Evolutionary conservation across 192 early-diverging fungal species (phyloP), one percentile per base, ranked within the genome.

Genomic region (Coemansia pectinata): DNA sequence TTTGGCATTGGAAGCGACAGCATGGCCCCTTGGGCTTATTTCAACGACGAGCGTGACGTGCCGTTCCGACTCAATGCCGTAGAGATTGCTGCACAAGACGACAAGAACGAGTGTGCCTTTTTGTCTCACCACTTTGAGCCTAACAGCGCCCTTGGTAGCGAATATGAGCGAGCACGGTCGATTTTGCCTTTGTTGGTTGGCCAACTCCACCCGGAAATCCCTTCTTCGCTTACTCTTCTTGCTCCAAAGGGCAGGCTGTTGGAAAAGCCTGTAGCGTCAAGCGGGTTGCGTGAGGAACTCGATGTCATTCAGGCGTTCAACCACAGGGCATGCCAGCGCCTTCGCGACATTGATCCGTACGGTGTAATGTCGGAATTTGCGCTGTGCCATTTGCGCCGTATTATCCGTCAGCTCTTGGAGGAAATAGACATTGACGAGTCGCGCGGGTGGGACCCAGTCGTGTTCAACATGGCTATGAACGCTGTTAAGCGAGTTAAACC

Each of bases 331-430:
- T 66, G 64, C 63, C 70, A 34, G 74, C 76, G 76, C 12, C 67
- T 80, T 41, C 9, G 53, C 33, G 62, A 59, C 31, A 39, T 73
- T 74, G 83, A 39, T 67, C 79, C 42, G 1, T 59, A 34, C 11
- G 59, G 65, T 14, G 63, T 59, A 8, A 48, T 85, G 66, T 29
- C 55, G 10, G 73, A 79, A 60, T 62, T 80, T 41, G 61, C 93
- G 5, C 70, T 87, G 7, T 70, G 82, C 34, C 95, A 97, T 53
- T 79, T 94, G 78, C 85, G 81, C 2, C 77, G 70, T 23, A 84
- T 95, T 31, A 79, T 95, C 15, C 77, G 87, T 7, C 92, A 96
- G 80, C 78, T 91, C 7, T 78, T 94, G 58, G 79, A 73, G 10
- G 90, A 92, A 58, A 87, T 87, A 40, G 83, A 86, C 7, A 89